Conservation (phyloP, 116 monocot species). For the Posidonia oceanica region DNA sequence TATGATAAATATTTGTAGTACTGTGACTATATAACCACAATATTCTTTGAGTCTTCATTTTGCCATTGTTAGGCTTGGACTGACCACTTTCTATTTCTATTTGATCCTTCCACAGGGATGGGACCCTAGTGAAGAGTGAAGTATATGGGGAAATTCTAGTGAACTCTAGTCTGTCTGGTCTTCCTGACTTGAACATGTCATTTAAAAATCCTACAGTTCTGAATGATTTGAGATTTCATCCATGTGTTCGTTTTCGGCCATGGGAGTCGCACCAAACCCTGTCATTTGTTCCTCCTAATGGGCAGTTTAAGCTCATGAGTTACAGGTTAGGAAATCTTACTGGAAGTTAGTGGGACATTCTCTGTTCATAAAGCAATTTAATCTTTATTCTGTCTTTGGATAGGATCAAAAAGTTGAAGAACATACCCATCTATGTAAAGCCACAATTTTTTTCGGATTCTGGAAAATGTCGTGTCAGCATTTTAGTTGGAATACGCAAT, state of each 20-base stretch:
- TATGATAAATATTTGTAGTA: too few species aligned
- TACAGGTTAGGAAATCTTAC: constrained; percentile 45
- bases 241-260: constrained; percentile 81
- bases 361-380: not conserved
- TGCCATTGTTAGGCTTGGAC: not conserved
- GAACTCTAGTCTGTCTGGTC: constrained; percentile 58
- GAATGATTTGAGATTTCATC: constrained; percentile 82
- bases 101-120: constrained; percentile 35
- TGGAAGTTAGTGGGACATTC: not conserved
- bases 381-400: not conserved
- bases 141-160: constrained; percentile 89
- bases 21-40: too few species aligned
- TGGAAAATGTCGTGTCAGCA: constrained; percentile 59
- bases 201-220: constrained; percentile 64
- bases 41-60: too few species aligned
- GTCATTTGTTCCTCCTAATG: constrained; percentile 91
- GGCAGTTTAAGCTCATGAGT: constrained; percentile 79
- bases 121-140: constrained; percentile 65
- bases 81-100: not conserved
- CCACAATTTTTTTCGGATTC: constrained; percentile 62
- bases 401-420: constrained; percentile 86
- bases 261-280: constrained; percentile 68
- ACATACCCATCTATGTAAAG: constrained; percentile 76
- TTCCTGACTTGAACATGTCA: constrained; percentile 73
- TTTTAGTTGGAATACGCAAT: constrained; percentile 67